Conservation (phyloP, 2,329 filamentous ascomycete species). For the Fusarium sp. region DNA sequence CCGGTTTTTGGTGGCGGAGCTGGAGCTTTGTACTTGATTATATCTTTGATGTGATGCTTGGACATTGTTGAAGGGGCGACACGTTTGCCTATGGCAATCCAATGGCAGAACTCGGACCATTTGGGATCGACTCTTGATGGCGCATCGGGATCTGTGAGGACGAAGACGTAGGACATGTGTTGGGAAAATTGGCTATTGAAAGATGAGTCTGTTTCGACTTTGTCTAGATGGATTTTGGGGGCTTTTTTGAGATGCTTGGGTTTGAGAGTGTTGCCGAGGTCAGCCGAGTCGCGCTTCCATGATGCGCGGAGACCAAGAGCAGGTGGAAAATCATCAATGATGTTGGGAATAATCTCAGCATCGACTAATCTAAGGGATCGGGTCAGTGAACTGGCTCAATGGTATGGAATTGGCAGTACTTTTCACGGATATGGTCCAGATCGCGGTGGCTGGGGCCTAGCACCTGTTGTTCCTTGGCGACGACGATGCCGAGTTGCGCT, state of each 20-base stretch:
- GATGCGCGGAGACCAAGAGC: conserved; percentile 18
- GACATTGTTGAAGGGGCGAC: background rate
- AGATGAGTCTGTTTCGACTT: background rate
- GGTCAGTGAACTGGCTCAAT: fast-evolving
- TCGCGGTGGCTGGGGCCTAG: background rate
- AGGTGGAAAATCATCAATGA: conserved; percentile 41
- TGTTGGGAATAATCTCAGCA: conserved; percentile 36
- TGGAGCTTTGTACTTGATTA: conserved; percentile 39
- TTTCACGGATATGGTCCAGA: conserved; percentile 19
- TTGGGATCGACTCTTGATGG: conserved; percentile 40
- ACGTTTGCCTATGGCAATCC: conserved; percentile 25
- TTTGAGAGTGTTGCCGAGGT: conserved; percentile 35
- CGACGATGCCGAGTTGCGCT: background rate
- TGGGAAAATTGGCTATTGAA: background rate
- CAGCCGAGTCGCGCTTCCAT: conserved; percentile 33
- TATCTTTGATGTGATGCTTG: conserved; percentile 7
- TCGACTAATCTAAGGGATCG: conserved; percentile 1
- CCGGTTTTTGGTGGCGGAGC: conserved; percentile 38
- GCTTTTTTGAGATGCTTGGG: conserved; percentile 16
- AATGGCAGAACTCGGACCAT: conserved; percentile 46
- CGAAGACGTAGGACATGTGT: conserved; percentile 20
- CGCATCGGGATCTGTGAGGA: conserved; percentile 42
- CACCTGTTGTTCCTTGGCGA: background rate
- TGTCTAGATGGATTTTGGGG: conserved; percentile 4
- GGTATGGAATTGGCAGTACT: background rate